A percentile compares a stretch with the other conserved stretches of the same genome.
phyloP scores from a whole-genome alignment of 352 stramenopile species.

The Phytophthora hybrid region DNA sequence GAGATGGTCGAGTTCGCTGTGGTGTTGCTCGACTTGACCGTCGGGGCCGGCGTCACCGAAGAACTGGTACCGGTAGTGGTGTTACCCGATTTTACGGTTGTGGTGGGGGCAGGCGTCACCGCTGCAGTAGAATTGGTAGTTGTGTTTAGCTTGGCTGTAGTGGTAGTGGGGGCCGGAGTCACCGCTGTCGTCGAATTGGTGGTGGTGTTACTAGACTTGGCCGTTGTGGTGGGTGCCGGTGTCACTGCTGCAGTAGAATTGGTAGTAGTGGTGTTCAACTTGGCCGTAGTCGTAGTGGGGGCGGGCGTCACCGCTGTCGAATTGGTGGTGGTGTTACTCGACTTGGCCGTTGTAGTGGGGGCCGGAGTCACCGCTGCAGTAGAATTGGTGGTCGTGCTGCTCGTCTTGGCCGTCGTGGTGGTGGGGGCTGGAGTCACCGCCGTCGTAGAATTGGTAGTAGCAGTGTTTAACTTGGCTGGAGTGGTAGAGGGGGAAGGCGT shows the following conservation, averaged over 20 bases:
- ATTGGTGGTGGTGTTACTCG: slow-evolving; percentile 12
- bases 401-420: slow-evolving; percentile 13
- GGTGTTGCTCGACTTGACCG: slow-evolving; percentile 5
- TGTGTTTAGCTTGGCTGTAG: neutral
- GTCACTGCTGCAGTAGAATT: neutral
- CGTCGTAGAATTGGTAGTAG: neutral
- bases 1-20: slow-evolving; percentile 9
- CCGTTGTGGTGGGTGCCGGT: neutral
- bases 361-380: slow-evolving; percentile 6
- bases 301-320: slow-evolving; percentile 7
- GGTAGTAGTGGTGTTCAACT: neutral
- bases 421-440: neutral
- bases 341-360: slow-evolving; percentile 12
- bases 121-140: neutral
- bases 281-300: slow-evolving; percentile 1
- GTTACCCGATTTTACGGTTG: slow-evolving; percentile 16
- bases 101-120: neutral
- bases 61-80: slow-evolving; percentile 6
- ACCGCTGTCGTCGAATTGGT: neutral
- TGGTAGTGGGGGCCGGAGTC: neutral
- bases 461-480: neutral
- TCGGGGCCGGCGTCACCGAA: slow-evolving; percentile 7
- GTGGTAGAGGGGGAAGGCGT: neutral
- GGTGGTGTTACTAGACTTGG: neutral
- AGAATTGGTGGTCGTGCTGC: slow-evolving; percentile 13